Evolutionary conservation across 768 basidiomycete genomes (phyloP).

Genomic region (Pleurotus tuber-regium): DNA sequence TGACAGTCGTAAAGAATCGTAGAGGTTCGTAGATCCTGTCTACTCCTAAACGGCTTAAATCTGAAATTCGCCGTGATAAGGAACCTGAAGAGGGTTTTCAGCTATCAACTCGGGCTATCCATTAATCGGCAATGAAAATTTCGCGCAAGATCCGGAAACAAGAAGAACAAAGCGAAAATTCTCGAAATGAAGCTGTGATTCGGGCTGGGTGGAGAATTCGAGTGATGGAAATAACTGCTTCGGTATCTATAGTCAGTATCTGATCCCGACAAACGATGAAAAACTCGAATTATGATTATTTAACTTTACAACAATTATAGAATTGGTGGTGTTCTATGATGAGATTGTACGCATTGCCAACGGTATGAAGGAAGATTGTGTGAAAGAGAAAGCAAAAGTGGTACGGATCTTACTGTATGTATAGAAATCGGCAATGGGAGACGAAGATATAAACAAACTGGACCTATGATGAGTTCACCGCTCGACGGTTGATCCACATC

Average conservation of each 20-base stretch:
- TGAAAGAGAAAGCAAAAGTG: conserved; percentile 11
- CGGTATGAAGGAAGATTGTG: background rate
- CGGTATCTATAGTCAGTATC: conserved; percentile 3
- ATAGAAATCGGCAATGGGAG: conserved; percentile 7
- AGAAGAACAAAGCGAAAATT: conserved; percentile 2
- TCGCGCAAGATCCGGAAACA: conserved; percentile 6
- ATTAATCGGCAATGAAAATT: background rate
- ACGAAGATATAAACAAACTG: conserved; percentile 2
- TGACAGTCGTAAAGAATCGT: conserved; percentile 4
- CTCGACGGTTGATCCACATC: conserved; percentile 84
- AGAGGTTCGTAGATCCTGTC: background rate
- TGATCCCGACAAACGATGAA: conserved; percentile 8
- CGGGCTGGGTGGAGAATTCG: background rate
- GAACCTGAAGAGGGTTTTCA: background rate
- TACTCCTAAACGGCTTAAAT: background rate
- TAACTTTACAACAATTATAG: conserved; percentile 11
- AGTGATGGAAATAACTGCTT: background rate
- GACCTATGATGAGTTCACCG: conserved; percentile 41
- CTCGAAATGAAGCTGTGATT: conserved; percentile 8
- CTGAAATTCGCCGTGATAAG: conserved; percentile 5
- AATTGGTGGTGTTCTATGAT: conserved; percentile 2
- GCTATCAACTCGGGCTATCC: background rate
- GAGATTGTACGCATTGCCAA: background rate
- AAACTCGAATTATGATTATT: conserved; percentile 6
- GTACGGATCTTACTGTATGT: too few species aligned